Conservation (phyloP, 2,329 filamentous ascomycete genomes). For the Fusarium annulatum region DNA sequence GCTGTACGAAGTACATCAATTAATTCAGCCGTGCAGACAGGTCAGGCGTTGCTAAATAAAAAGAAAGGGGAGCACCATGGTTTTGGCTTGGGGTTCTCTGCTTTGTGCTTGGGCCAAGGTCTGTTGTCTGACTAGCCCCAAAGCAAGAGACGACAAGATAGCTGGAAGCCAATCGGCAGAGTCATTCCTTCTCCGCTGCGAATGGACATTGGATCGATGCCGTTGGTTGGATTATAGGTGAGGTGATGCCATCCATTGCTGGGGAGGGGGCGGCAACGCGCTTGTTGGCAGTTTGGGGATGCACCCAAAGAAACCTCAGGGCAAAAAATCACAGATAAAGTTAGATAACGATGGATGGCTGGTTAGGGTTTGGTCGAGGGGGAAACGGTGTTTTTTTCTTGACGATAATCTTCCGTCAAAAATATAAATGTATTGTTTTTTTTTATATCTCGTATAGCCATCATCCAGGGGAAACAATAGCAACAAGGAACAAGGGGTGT, state of each 20-base stretch:
- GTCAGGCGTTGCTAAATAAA: conserved; percentile 21
- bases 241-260: conserved; percentile 36
- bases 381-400: neutral
- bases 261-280: conserved; percentile 30
- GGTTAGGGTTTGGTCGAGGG: neutral
- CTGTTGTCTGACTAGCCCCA: conserved; percentile 24
- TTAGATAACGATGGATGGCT: neutral
- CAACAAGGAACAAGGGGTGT: conserved; percentile 11
- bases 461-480: neutral
- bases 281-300: conserved; percentile 32
- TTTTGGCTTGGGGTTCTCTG: conserved; percentile 11
- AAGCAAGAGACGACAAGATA: conserved; percentile 21
- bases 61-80: conserved; percentile 23
- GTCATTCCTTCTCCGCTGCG: conserved; percentile 10
- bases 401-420: neutral
- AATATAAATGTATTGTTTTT: neutral
- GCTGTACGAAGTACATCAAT: neutral
- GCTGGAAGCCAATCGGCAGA: conserved; percentile 25
- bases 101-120: conserved; percentile 19
- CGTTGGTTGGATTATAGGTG: conserved; percentile 21
- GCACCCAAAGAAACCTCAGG: conserved; percentile 12
- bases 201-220: conserved; percentile 4
- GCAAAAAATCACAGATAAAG: conserved; percentile 2
- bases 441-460: neutral
- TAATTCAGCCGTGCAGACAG: conserved; percentile 34